These are phyloP conservation scores for Syncephalastrum sp. DNA, from an alignment of 371 early-diverging fungal genomes.

Conservation along the genomic window DNA sequence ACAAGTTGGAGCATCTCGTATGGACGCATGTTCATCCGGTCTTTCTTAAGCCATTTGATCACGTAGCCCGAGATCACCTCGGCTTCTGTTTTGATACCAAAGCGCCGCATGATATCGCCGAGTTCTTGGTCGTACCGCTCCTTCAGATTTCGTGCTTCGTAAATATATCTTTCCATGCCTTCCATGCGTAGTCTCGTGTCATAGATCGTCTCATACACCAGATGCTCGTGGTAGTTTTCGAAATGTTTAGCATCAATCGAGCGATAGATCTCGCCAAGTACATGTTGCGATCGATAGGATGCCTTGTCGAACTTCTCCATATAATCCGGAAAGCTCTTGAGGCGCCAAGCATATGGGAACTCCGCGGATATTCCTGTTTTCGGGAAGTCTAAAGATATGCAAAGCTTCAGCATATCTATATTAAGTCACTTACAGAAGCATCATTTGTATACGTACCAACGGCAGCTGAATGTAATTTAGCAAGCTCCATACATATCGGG, in stretches of 20 bases:
- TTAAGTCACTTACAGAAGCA: not conserved
- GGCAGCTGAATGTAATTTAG: constrained; percentile 63
- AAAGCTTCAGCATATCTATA: not conserved
- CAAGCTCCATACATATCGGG: constrained; percentile 46
- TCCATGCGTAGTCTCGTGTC: constrained; percentile 42
- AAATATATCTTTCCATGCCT: constrained; percentile 53
- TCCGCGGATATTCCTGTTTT: constrained; percentile 64
- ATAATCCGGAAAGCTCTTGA: constrained; percentile 17
- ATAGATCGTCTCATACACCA: constrained; percentile 17
- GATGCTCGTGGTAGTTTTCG: not conserved
- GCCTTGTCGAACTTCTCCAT: constrained; percentile 37
- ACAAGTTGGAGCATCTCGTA: constrained; percentile 4
- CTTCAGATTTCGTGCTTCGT: constrained; percentile 45
- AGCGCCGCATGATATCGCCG: constrained; percentile 55
- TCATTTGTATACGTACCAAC: constrained; percentile 53
- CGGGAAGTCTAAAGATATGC: constrained; percentile 53
- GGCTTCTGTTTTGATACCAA: constrained; percentile 49
- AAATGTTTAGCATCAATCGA: constrained; percentile 16
- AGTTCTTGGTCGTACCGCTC: constrained; percentile 52
- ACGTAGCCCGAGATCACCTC: constrained; percentile 42
- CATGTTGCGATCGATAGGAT: constrained; percentile 48
- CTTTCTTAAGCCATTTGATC: constrained; percentile 24
- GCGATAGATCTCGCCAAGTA: constrained; percentile 58
- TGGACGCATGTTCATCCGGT: constrained; percentile 3
- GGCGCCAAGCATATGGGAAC: constrained; percentile 17